Conservation (phyloP, 768 basidiomycete species). For the Podaxis sp. region DNA sequence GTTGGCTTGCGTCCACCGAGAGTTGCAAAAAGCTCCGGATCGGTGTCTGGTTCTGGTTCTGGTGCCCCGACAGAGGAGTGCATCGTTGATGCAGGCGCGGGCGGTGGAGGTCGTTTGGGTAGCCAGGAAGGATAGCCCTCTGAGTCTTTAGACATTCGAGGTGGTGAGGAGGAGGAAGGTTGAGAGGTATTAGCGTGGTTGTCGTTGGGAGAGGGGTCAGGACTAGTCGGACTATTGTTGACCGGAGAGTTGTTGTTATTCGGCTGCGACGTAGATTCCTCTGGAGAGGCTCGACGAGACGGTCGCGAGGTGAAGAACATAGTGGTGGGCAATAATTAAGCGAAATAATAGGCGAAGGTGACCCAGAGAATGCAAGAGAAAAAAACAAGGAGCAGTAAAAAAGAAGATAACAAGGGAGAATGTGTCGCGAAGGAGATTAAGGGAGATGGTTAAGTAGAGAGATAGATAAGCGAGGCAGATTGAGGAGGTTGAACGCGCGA, state of each 20-base stretch:
- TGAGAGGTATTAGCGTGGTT: slow-evolving; percentile 23
- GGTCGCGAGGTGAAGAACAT: slow-evolving; percentile 34
- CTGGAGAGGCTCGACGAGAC: slow-evolving; percentile 37
- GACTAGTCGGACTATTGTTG: slow-evolving; percentile 25
- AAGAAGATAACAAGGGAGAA: neutral
- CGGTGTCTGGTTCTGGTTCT: slow-evolving; percentile 25
- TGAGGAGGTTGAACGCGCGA: slow-evolving; percentile 27
- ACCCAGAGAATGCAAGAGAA: neutral
- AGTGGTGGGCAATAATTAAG: slow-evolving; percentile 10
- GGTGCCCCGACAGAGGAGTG: slow-evolving; percentile 51
- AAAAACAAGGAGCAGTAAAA: slow-evolving; percentile 1
- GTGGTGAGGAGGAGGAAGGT: slow-evolving; percentile 25
- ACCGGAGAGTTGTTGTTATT: slow-evolving; percentile 22
- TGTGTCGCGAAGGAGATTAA: slow-evolving; percentile 10
- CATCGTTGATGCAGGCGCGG: slow-evolving; percentile 71
- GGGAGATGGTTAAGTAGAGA: slow-evolving; percentile 1
- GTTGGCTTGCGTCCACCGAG: slow-evolving; percentile 74
- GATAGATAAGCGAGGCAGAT: slow-evolving; percentile 11
- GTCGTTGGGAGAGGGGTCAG: slow-evolving; percentile 20
- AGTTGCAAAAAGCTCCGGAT: slow-evolving; percentile 18
- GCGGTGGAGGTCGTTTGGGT: slow-evolving; percentile 73
- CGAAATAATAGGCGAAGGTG: neutral
- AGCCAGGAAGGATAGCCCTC: slow-evolving; percentile 88
- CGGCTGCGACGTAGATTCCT: slow-evolving; percentile 19
- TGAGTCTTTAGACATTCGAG: slow-evolving; percentile 41